Evolutionary conservation across 352 stramenopile species (phyloP), one percentile per base, ranked within the genome.

Genomic region (Sclerospora graminicola): DNA sequence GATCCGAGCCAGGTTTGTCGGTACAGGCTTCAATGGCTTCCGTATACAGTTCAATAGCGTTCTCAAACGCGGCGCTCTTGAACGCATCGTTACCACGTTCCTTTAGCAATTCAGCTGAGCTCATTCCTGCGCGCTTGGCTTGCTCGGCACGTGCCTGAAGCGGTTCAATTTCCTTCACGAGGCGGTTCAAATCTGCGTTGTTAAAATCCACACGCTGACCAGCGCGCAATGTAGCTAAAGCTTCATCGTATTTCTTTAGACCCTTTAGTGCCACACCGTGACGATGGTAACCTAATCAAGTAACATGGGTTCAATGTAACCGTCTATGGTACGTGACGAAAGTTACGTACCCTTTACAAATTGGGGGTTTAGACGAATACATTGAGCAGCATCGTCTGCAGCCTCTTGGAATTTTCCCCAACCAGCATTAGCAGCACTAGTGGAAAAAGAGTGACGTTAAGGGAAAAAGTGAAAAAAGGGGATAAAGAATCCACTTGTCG

Each of bases 41-140:
- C 20, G 83, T 82, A 70, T 98, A 98, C 23, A 94, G 60, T 45
- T 82, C 78, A 56, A 97, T 92, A 34, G 92, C 92, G 20, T 75
- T 78, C 67, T 96, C 86, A 52, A 96, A 97, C 18, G 68, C 57
- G 10, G 76, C 81, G 6, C 50, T 63, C 73, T 98, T 97, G 74
- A 97, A 98, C 37, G 66, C 69, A 43, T 96, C 84, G 64, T 98
- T 96, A 32, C 92, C 85, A 35, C 91, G 60, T 56, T 97, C 90
- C 69, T 98, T 98, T 45, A 95, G 68, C 26, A 89, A 56, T 71
- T 96, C 92, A 6, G 83, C 72, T 0, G 70, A 59, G 64, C 42
- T 80, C 41, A 98, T 74, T 29, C 69, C 74, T 27, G 67, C 69
- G 39, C 80, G 77, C 27, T 77, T 78, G 35, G 76, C 61, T 43